Percentiles rank a stretch among this genome's conserved stretches.
Evolutionary conservation across 2,329 filamentous ascomycete genomes (phyloP).

Genomic region (Arthroderma sp.): DNA sequence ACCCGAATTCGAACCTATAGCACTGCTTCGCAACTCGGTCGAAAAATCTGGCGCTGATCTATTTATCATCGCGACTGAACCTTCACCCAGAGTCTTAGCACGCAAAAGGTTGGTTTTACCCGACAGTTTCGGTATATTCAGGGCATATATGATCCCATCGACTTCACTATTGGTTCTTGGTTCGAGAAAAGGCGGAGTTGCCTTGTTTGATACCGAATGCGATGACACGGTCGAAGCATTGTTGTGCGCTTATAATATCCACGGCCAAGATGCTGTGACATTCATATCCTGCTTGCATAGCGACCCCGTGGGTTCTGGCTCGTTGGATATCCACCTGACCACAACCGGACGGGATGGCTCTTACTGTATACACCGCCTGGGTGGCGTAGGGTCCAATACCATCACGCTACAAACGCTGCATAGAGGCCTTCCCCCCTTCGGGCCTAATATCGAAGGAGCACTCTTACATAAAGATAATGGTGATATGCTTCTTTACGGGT

Average conservation of each 20-base stretch:
- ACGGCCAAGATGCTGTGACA: slow-evolving; percentile 54
- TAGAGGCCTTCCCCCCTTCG: slow-evolving; percentile 55
- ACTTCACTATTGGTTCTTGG: slow-evolving; percentile 37
- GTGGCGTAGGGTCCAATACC: slow-evolving; percentile 14
- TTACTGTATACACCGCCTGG: slow-evolving; percentile 50
- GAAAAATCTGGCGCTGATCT: slow-evolving; percentile 1
- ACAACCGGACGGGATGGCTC: slow-evolving; percentile 66
- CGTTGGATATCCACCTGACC: slow-evolving; percentile 34
- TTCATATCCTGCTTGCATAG: slow-evolving; percentile 34
- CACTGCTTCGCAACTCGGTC: neutral
- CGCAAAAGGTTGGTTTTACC: slow-evolving; percentile 48
- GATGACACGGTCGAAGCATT: slow-evolving; percentile 2
- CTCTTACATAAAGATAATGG: slow-evolving; percentile 40
- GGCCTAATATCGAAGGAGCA: slow-evolving; percentile 61
- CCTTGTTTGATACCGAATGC: slow-evolving; percentile 28
- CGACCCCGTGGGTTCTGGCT: slow-evolving; percentile 6
- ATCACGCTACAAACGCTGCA: slow-evolving; percentile 44
- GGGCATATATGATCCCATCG: slow-evolving; percentile 27
- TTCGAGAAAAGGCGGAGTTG: slow-evolving; percentile 42
- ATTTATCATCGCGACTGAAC: slow-evolving; percentile 2
- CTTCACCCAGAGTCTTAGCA: neutral
- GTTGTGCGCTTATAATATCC: slow-evolving; percentile 19
- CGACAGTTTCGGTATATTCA: slow-evolving; percentile 39
- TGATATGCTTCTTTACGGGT: slow-evolving; percentile 64
- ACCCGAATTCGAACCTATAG: neutral